These are phyloP conservation scores for Davidsoniella eucalypti DNA, from an alignment of 2,329 filamentous ascomycete species.

Conservation along the genomic window DNA sequence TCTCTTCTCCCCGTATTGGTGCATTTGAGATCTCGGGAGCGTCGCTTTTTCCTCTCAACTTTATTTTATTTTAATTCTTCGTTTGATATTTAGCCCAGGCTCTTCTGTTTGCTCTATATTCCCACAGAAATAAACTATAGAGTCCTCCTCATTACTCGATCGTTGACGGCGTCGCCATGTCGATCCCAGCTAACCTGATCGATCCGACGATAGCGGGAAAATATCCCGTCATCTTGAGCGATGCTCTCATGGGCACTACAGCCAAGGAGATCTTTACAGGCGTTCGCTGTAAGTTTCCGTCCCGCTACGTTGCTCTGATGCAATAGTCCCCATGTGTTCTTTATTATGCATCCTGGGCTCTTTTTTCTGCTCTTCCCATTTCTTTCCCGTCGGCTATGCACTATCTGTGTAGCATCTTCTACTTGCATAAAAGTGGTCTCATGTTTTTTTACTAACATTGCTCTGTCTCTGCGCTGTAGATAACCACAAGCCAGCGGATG, in stretches of 20 bases:
- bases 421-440: not conserved
- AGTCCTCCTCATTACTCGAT: not conserved
- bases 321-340: slow-evolving; percentile 17
- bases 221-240: slow-evolving; percentile 48
- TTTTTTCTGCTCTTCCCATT: too few relatives aligned
- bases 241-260: slow-evolving; percentile 39
- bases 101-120: not conserved
- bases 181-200: slow-evolving; percentile 21
- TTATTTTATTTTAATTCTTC: too few relatives aligned
- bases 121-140: not conserved
- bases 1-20: not conserved
- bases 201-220: slow-evolving; percentile 44
- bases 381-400: not conserved
- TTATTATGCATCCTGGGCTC: not conserved
- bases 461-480: slow-evolving; percentile 24
- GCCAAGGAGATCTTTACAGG: slow-evolving; percentile 43
- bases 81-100: not conserved
- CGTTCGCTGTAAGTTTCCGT: slow-evolving; percentile 32
- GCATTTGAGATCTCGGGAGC: not conserved
- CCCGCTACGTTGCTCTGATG: not conserved
- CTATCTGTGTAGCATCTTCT: not conserved
- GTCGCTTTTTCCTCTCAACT: too few relatives aligned
- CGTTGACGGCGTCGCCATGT: slow-evolving; percentile 1
- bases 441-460: not conserved
- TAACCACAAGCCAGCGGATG: slow-evolving; percentile 43